Base-by-base conservation (phyloP, 2,329 filamentous ascomycete genomes). In the Xylariaceae sp. region DNA sequence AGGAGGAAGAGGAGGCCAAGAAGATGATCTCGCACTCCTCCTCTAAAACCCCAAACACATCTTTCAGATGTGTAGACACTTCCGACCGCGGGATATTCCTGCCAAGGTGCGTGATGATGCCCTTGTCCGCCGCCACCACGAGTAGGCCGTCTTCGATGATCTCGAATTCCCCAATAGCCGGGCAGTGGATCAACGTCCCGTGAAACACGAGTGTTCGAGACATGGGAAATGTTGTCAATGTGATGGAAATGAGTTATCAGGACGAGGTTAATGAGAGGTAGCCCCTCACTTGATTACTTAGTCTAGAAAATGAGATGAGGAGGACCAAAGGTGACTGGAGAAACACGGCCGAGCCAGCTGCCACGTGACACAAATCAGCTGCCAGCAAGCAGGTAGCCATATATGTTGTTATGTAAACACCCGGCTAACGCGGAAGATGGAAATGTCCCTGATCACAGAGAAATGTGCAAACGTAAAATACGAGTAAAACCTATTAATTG, bases 141-240 rank as follows among this genome's bases (percentile, higher is more conserved):
- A 71, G 38, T 18, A 67, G 41, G 5, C 63, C 53, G 34, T 67
- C 49, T 16, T 65, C 51, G 32, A 70, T 54, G 31, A 71, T 60
- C 29, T 60, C 50, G 3, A 71, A 46, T 8, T 59, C 44, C 1
- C 54, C 46, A 2, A 53, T 55, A 3, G 50, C 50, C 3, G 52
- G 50, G 3, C 66, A 67, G 43, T 72, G 67, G 35, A 70, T 61
- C 24, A 68, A 30, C 4, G 61, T 62, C 38, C 67, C 68, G 43
- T 69, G 57, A 34, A 69, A 68, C 41, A 57, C 46, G n/a, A n/a
- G n/a, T n/a, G n/a, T n/a, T n/a, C n/a, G n/a, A n/a, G n/a, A n/a
- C n/a, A n/a, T n/a, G n/a, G n/a, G n/a, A n/a, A n/a, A n/a, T n/a
- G n/a, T n/a, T n/a, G n/a, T n/a, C n/a, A n/a, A n/a, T n/a, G n/a